Percentiles rank a stretch among this genome's conserved stretches.
Conservation (phyloP, 2,329 filamentous ascomycete genomes). For the Xylariaceae sp. region DNA sequence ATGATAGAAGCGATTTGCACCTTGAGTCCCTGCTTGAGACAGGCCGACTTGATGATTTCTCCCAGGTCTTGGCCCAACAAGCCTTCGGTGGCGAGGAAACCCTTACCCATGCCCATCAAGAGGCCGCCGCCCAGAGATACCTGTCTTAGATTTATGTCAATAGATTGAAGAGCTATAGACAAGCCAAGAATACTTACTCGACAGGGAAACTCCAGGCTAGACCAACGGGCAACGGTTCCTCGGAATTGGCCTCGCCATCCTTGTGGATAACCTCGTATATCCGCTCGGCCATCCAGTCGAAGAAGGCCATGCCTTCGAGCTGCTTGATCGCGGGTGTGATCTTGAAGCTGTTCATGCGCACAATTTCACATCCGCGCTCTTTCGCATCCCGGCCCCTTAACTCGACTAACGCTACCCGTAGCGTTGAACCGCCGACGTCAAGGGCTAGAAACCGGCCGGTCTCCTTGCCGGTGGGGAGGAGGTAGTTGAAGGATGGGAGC, state of each 20-base stretch:
- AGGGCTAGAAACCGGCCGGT: conserved; percentile 55
- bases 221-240: conserved; percentile 51
- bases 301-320: conserved; percentile 55
- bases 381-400: conserved; percentile 43
- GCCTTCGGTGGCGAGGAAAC: conserved; percentile 54
- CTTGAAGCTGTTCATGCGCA: conserved; percentile 50
- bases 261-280: conserved; percentile 52
- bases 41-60: conserved; percentile 52
- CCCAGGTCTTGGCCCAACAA: conserved; percentile 56
- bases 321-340: conserved; percentile 53
- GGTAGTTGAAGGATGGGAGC: conserved; percentile 62
- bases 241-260: conserved; percentile 35
- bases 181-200: conserved; percentile 46
- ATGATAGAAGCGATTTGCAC: conserved; percentile 56
- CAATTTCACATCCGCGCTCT: conserved; percentile 44
- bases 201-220: conserved; percentile 67
- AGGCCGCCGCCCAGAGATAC: conserved; percentile 56
- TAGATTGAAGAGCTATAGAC: neutral
- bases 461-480: conserved; percentile 57
- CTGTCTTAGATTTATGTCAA: conserved; percentile 46
- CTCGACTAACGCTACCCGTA: conserved; percentile 60
- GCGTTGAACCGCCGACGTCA: conserved; percentile 65
- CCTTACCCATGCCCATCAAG: conserved; percentile 60
- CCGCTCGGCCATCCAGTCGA: conserved; percentile 61
- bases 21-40: conserved; percentile 44